phyloP scores from a whole-genome alignment of 75 land plant species.

The Chamaecyparis obtusa region DNA sequence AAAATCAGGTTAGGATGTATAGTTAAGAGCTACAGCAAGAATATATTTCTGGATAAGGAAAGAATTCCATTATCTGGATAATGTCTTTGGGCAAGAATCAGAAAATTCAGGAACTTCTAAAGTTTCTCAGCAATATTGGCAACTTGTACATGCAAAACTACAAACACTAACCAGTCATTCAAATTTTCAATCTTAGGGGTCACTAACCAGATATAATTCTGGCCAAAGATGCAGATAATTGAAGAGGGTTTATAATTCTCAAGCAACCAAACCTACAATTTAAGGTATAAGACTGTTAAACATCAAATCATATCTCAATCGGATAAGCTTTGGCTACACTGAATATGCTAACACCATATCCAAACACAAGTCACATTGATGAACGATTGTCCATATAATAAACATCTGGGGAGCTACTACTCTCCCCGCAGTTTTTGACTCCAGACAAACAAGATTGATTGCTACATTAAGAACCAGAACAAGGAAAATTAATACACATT shows the following conservation, averaged over 20 bases:
- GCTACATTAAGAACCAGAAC: neutral
- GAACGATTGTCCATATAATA: neutral
- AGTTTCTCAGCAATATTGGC: neutral
- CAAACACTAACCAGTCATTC: neutral
- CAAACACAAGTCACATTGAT: neutral
- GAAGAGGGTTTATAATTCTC: neutral
- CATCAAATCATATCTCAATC: neutral
- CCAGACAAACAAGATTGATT: neutral
- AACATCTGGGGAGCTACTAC: neutral
- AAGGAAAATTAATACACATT: neutral
- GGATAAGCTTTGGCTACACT: neutral
- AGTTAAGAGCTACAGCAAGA: neutral
- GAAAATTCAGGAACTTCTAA: neutral
- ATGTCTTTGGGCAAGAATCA: neutral
- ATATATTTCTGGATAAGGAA: neutral
- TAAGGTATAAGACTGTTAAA: neutral
- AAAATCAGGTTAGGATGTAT: neutral
- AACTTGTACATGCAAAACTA: neutral
- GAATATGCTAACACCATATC: neutral
- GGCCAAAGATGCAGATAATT: neutral
- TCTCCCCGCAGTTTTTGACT: neutral
- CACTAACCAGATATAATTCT: neutral
- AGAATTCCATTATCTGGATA: neutral
- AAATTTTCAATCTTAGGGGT: neutral
- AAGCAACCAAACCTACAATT: neutral